Base-by-base conservation (phyloP, 345 rosid species). In the Eucalyptus caleyi region DNA sequence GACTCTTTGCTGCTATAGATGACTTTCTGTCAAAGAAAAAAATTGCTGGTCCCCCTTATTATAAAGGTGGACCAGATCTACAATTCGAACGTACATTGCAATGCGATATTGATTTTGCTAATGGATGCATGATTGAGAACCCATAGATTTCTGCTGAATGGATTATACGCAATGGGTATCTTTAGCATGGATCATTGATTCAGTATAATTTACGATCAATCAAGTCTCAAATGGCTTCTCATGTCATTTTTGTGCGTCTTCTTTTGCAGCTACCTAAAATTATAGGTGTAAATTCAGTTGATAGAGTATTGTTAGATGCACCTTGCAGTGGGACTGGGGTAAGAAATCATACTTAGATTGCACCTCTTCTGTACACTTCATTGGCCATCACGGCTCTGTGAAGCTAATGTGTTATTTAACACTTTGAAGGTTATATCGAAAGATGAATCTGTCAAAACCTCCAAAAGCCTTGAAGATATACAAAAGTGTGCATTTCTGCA, bases 271-370 rank as follows among this genome's bases (percentile, higher is more conserved):
- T 97, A 83, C 95, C 97, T 44, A 97, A 93, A 94, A 94, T 94
- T 88, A 93, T 96, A 90, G 99, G 99, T 87, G 92, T 90, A 86
- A 97, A 95, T 89, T 90, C 96, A 12, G 97, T 96, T 72, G 98
- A 97, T 89, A 95, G 99, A 92, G 98, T 96, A 45, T 90, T 96
- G 95, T 92, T 97, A 90, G 98, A 96, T 96, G 99, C 99, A 60
- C 99, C 99, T 87, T 97, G 99, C 91, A 97, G 98, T 93, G 99
- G 99, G 54, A 97, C 99, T 85, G 99, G 99, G 93, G 99, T 97
- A 94, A 93, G 97, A 47, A 88, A 88, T 82, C 89, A 40, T 5
- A 72, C 82, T 72, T 72, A 19, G 80, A 21, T 81, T 88, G 32
- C 45, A 77, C 69, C 86, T 56, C 49, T 77, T 44, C 40, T 67